Percentiles rank a stretch among this genome's conserved stretches.
These are phyloP conservation scores for Reticulascus tulasneorum DNA, from an alignment of 2,329 filamentous ascomycete genomes.

Conservation along the genomic window DNA sequence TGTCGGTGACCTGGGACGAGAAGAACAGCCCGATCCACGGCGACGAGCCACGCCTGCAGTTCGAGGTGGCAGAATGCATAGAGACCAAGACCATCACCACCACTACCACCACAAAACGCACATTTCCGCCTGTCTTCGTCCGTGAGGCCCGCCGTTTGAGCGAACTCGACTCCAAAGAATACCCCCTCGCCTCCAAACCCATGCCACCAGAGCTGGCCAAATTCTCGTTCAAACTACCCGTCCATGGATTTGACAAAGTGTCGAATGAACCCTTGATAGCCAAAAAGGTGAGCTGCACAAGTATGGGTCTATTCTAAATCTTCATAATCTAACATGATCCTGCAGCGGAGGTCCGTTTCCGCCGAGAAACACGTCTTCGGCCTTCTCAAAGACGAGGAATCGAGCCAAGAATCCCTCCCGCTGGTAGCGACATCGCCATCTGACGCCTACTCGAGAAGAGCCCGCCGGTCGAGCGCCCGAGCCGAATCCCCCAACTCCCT, in stretches of 20 bases:
- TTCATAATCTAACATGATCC: neutral
- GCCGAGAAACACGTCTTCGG: conserved; percentile 7
- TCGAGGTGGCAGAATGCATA: conserved; percentile 61
- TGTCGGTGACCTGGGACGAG: conserved; percentile 46
- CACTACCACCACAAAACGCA: conserved; percentile 82
- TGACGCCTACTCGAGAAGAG: conserved; percentile 25
- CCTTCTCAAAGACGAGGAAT: conserved; percentile 21
- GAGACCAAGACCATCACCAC: conserved; percentile 77
- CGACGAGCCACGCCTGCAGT: conserved; percentile 38
- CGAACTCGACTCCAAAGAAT: conserved; percentile 80
- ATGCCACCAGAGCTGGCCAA: conserved; percentile 76
- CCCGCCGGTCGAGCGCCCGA: conserved; percentile 26
- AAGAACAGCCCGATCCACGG: conserved; percentile 23
- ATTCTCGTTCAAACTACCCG: conserved; percentile 68
- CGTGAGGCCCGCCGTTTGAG: conserved; percentile 66
- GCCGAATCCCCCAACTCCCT: conserved; percentile 30
- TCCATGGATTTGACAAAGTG: conserved; percentile 31
- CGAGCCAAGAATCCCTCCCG: conserved; percentile 22
- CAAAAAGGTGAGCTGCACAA: conserved; percentile 5
- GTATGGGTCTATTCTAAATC: neutral
- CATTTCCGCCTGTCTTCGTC: conserved; percentile 79
- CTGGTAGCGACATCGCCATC: conserved; percentile 19
- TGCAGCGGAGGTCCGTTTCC: conserved; percentile 9
- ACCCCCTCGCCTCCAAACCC: conserved; percentile 77
- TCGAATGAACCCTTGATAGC: conserved; percentile 2